phyloP scores from a whole-genome alignment of 176 grass and related monocot genomes.

The Guadua angustifolia region DNA sequence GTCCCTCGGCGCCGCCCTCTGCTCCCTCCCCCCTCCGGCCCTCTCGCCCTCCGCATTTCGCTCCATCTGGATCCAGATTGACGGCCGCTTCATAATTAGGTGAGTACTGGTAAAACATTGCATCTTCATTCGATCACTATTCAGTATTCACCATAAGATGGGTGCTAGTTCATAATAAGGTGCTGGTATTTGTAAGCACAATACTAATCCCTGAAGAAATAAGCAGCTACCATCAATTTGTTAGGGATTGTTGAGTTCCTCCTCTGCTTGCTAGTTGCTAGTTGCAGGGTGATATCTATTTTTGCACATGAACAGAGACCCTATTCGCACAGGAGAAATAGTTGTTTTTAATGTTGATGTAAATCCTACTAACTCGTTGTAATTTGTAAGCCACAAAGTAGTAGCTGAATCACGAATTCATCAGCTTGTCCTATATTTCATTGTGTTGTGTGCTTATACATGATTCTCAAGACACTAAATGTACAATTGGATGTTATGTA shows the following conservation, averaged over 20 bases:
- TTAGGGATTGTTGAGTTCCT: no score
- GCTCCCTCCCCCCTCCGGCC: no score
- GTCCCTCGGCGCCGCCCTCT: no score
- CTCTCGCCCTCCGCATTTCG: no score
- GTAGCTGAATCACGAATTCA: background rate
- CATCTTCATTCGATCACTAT: background rate
- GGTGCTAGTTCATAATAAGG: background rate
- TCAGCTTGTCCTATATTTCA: background rate
- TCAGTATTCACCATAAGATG: background rate
- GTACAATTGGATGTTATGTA: slow-evolving; percentile 16
- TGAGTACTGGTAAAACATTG: background rate
- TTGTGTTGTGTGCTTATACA: slow-evolving; percentile 13
- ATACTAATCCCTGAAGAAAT: no score
- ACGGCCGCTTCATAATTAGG: no score
- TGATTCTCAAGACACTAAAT: slow-evolving; percentile 26
- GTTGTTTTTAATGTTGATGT: slow-evolving; percentile 1
- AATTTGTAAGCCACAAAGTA: background rate
- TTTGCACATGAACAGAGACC: slow-evolving; percentile 18
- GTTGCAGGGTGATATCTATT: slow-evolving; percentile 38
- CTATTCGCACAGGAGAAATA: background rate
- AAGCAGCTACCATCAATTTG: no score
- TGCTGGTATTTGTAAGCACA: slow-evolving; percentile 30
- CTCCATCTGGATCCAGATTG: no score
- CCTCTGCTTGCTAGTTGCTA: no score
- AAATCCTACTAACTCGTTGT: slow-evolving; percentile 28